These are phyloP conservation scores for Colletotrichum sp. DNA, from an alignment of 2,329 filamentous ascomycete genomes.

Conservation along the genomic window DNA sequence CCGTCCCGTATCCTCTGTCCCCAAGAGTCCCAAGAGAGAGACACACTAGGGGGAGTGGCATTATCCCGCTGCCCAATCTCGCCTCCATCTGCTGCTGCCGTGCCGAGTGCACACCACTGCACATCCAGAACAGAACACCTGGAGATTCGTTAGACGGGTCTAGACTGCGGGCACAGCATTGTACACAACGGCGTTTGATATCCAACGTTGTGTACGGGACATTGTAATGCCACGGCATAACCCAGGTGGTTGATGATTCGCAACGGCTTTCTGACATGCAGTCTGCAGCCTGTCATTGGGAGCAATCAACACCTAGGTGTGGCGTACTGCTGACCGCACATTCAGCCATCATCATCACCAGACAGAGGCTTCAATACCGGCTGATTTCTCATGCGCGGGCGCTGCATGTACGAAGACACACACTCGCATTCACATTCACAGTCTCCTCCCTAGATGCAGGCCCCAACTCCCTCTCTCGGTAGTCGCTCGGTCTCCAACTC, in stretches of 20 bases:
- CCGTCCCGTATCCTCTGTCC: constrained; percentile 10
- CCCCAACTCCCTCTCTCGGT: not conserved
- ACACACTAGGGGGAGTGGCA: not conserved
- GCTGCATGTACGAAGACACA: not conserved
- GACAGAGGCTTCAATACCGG: not conserved
- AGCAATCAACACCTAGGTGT: not conserved
- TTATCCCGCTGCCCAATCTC: constrained; percentile 11
- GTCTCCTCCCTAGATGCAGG: not conserved
- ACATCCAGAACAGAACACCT: not conserved
- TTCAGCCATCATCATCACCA: not conserved
- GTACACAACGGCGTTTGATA: not conserved
- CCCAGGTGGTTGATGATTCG: not conserved
- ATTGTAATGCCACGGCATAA: not conserved
- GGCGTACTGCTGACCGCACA: not conserved
- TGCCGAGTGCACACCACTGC: not conserved
- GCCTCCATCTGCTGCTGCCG: not conserved
- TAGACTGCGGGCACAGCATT: not conserved
- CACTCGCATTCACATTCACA: not conserved
- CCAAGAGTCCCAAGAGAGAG: not conserved
- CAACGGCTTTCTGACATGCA: not conserved
- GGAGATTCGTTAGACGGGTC: not conserved
- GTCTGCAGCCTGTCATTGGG: not conserved
- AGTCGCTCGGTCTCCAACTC: not conserved
- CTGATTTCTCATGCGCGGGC: not conserved
- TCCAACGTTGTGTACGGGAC: not conserved